A percentile compares a stretch with the other conserved stretches of the same genome.
These are phyloP conservation scores for Elasticomyces elasticus DNA, from an alignment of 495 filamentous ascomycete genomes.

Conservation along the genomic window DNA sequence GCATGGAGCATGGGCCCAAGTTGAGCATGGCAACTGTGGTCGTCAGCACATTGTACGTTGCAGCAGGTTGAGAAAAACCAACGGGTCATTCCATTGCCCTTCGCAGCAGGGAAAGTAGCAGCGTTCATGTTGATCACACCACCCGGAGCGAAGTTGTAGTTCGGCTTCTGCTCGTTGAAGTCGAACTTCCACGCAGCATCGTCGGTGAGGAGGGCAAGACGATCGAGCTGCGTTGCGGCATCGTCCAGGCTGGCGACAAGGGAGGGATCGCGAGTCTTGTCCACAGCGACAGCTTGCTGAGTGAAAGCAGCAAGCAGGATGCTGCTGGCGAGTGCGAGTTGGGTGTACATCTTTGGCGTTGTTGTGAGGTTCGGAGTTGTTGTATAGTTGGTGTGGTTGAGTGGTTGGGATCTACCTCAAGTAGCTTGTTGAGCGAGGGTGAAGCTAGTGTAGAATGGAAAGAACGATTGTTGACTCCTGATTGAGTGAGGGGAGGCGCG, in stretches of 20 bases:
- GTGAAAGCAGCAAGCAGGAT: slow-evolving; percentile 9
- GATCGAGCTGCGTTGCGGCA: slow-evolving; percentile 31
- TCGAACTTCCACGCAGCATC: slow-evolving; percentile 38
- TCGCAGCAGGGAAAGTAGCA: slow-evolving; percentile 30
- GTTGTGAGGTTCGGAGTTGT: too few species aligned
- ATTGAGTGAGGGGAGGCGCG: too few species aligned
- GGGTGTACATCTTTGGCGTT: not conserved
- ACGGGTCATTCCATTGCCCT: slow-evolving; percentile 30
- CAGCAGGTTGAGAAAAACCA: not conserved
- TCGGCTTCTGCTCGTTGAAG: slow-evolving; percentile 29
- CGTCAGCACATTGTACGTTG: not conserved
- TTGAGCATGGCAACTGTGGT: slow-evolving; percentile 29
- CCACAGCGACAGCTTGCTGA: slow-evolving; percentile 19
- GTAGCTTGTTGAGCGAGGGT: not conserved
- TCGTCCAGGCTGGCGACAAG: slow-evolving; percentile 26
- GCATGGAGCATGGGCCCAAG: slow-evolving; percentile 41
- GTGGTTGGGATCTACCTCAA: too few species aligned
- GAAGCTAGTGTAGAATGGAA: not conserved
- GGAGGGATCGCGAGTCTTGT: slow-evolving; percentile 26
- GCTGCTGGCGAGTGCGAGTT: not conserved
- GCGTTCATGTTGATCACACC: slow-evolving; percentile 35
- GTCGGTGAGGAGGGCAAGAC: slow-evolving; percentile 31
- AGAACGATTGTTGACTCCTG: slow-evolving; percentile 1
- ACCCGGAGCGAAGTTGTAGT: slow-evolving; percentile 30
- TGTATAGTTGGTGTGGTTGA: not conserved